phyloP scores from a whole-genome alignment of 148 eudicot species.

The Rhododendron williamsianum region DNA sequence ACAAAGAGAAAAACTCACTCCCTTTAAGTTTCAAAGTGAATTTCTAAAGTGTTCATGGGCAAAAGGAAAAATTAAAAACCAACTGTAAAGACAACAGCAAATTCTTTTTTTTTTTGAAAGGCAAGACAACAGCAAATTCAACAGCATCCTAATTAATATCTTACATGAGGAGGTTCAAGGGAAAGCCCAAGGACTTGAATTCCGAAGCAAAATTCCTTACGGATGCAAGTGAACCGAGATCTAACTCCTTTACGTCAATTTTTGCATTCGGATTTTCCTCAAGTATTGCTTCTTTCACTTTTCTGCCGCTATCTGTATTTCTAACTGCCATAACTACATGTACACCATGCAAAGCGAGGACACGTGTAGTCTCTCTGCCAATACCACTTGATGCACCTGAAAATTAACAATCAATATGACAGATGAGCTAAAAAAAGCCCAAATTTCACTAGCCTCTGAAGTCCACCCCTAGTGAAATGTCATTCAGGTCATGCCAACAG shows the following conservation, averaged over 20 bases:
- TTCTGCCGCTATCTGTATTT: slow-evolving; percentile 39
- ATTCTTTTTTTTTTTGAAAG: no score
- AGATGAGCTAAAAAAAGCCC: not conserved
- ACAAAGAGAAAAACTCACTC: no score
- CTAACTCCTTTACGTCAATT: slow-evolving; percentile 80
- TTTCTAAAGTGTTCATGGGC: not conserved
- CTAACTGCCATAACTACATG: not conserved
- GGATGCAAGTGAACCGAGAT: slow-evolving; percentile 74
- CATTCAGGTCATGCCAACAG: no score
- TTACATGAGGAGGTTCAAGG: slow-evolving; percentile 59
- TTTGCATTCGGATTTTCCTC: slow-evolving; percentile 61
- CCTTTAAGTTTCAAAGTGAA: not conserved
- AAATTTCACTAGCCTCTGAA: no score
- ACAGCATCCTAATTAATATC: slow-evolving; percentile 5
- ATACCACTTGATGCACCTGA: slow-evolving; percentile 90
- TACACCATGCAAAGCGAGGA: not conserved
- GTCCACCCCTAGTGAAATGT: no score
- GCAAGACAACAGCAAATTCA: not conserved
- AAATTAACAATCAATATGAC: slow-evolving; percentile 11
- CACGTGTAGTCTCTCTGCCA: not conserved
- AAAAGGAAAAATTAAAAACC: no score
- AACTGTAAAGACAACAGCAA: not conserved
- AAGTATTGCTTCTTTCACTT: slow-evolving; percentile 58
- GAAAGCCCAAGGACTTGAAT: slow-evolving; percentile 31
- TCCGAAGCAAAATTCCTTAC: slow-evolving; percentile 72